phyloP scores from a whole-genome alignment of 2,329 filamentous ascomycete genomes.

The Neofusicoccum umdonicola region DNA sequence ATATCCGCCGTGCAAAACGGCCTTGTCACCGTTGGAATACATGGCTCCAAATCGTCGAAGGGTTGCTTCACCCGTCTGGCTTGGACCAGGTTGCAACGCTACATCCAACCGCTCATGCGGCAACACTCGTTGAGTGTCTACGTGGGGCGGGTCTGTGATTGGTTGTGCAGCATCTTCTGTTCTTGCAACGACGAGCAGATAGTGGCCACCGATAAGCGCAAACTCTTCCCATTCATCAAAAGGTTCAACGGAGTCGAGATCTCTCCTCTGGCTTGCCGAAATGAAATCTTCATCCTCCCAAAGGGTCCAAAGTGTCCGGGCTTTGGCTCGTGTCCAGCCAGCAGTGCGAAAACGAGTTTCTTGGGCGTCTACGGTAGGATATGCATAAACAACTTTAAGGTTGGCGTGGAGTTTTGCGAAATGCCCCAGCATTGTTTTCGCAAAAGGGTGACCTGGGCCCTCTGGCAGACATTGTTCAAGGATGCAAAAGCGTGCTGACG shows the following conservation, averaged over 20 bases:
- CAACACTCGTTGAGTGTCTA: too few species aligned
- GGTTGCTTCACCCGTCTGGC: slow-evolving; percentile 17
- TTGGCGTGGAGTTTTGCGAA: slow-evolving; percentile 79
- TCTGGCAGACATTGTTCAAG: slow-evolving; percentile 84
- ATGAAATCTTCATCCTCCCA: slow-evolving; percentile 73
- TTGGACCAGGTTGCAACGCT: not conserved
- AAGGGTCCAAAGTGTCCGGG: slow-evolving; percentile 74
- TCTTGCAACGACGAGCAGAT: slow-evolving; percentile 71
- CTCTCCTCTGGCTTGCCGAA: slow-evolving; percentile 55
- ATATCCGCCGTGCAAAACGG: slow-evolving; percentile 46
- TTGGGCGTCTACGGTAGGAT: slow-evolving; percentile 67
- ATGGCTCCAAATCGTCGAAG: slow-evolving; percentile 41
- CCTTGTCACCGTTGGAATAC: slow-evolving; percentile 30
- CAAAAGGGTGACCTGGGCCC: slow-evolving; percentile 77
- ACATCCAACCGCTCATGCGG: not conserved
- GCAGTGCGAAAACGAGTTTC: slow-evolving; percentile 62
- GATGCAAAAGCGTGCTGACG: slow-evolving; percentile 73
- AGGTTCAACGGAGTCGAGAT: slow-evolving; percentile 69
- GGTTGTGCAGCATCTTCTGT: not conserved
- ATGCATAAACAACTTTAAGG: slow-evolving; percentile 69
- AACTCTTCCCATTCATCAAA: slow-evolving; percentile 99
- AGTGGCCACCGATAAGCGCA: slow-evolving; percentile 78
- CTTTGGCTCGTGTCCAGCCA: slow-evolving; percentile 65
- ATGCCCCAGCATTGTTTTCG: slow-evolving; percentile 78
- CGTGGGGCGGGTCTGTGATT: not conserved